Percentiles rank a stretch among this genome's conserved stretches.
These are phyloP conservation scores for Aspergillus floridensis DNA, from an alignment of 2,329 filamentous ascomycete genomes.

Conservation along the genomic window DNA sequence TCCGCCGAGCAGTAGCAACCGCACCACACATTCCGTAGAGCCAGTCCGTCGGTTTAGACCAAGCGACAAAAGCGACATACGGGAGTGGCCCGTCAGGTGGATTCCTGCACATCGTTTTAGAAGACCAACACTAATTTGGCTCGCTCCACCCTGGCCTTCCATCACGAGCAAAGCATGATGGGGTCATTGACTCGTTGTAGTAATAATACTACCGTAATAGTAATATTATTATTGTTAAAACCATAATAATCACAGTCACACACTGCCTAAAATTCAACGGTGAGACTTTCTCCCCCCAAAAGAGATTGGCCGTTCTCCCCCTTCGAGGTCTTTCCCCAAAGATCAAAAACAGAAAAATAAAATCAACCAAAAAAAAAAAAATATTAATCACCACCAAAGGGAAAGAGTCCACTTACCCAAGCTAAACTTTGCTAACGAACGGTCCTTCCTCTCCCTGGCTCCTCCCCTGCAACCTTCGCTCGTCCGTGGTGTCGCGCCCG, in stretches of 20 bases:
- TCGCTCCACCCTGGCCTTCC: constrained; percentile 12
- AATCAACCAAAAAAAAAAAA: constrained; percentile 2
- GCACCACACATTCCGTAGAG: no score
- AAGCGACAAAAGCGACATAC: not conserved
- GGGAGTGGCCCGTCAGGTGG: constrained; percentile 8
- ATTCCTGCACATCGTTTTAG: constrained; percentile 14
- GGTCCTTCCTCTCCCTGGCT: constrained; percentile 21
- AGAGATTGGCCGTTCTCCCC: not conserved
- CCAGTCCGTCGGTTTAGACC: not conserved
- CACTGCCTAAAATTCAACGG: not conserved
- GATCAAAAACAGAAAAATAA: constrained; percentile 1
- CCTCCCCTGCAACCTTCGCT: constrained; percentile 17
- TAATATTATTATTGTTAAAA: not conserved
- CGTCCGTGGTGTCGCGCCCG: constrained; percentile 16
- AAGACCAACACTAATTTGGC: constrained; percentile 8
- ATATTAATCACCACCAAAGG: constrained; percentile 12
- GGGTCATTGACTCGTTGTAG: not conserved
- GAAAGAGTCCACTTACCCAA: not conserved
- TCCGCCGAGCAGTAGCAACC: not conserved
- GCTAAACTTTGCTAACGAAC: constrained; percentile 18
- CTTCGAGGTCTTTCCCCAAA: not conserved
- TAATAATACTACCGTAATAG: constrained; percentile 2
- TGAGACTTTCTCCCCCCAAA: not conserved
- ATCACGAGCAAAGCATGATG: constrained; percentile 6
- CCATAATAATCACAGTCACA: constrained; percentile 2